A percentile compares a stretch with the other conserved stretches of the same genome.
Evolutionary conservation across 305 asterid species (phyloP).

Genomic region (Petunia hybrid): DNA sequence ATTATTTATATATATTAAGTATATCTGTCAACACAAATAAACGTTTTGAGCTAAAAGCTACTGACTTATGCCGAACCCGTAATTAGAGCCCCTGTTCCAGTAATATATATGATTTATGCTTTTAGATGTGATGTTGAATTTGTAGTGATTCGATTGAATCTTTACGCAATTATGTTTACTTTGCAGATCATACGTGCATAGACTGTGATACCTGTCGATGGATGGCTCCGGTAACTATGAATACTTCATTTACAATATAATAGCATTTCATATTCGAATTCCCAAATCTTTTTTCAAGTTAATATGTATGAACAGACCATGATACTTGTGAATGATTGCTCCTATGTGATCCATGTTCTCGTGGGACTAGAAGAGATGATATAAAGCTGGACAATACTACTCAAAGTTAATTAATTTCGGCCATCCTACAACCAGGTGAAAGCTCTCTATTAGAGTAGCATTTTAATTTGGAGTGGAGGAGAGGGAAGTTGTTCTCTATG

Average conservation of each 20-base stretch:
- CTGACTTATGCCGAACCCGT: not conserved
- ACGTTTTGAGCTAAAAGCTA: not conserved
- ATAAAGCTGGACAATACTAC: not conserved
- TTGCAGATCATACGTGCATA: conserved; percentile 74
- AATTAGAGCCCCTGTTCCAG: not conserved
- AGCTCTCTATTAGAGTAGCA: not conserved
- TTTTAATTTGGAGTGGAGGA: too few species aligned
- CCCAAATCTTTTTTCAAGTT: not conserved
- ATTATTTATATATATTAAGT: not conserved
- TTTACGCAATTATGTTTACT: conserved; percentile 20
- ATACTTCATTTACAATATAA: not conserved
- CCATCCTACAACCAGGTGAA: not conserved
- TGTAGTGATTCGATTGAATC: not conserved
- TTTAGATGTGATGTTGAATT: conserved; percentile 4
- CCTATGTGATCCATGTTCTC: not conserved
- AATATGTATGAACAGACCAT: not conserved
- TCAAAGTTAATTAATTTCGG: conserved; percentile 11
- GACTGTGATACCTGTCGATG: conserved; percentile 82
- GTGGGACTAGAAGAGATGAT: not conserved
- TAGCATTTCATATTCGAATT: not conserved
- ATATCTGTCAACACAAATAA: not conserved
- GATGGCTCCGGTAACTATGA: conserved; percentile 75
- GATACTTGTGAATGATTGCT: conserved; percentile 6
- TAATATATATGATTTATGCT: not conserved
- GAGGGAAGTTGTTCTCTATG: not conserved